phyloP scores from a whole-genome alignment of 108 stramenopile species.

The Cyclotella cryptica region DNA sequence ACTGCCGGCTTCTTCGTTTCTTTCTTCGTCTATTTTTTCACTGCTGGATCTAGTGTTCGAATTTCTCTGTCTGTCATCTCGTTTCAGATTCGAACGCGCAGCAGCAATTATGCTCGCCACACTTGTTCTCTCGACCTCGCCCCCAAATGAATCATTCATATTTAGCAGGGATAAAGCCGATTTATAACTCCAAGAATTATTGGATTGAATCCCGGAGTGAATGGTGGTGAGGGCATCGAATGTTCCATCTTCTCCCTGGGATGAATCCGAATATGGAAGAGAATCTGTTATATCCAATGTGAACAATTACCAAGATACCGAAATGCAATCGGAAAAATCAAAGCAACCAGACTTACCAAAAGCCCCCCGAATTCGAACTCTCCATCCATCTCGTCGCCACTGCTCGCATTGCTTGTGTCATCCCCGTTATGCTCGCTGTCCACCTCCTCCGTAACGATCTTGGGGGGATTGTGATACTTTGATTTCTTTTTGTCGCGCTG shows the following conservation, averaged over 20 bases:
- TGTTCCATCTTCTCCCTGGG: conserved; percentile 83
- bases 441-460: conserved; percentile 6
- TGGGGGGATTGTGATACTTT: background rate
- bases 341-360: conserved; percentile 52
- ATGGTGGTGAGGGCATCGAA: conserved; percentile 34
- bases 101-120: conserved; percentile 82
- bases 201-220: conserved; percentile 23
- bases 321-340: conserved; percentile 11
- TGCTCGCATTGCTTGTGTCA: conserved; percentile 23
- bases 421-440: conserved; percentile 1
- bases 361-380: conserved; percentile 84
- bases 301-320: background rate
- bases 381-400: conserved; percentile 63
- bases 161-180: conserved; percentile 73
- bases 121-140: conserved; percentile 65
- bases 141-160: conserved; percentile 46
- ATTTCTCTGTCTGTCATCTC: conserved; percentile 34
- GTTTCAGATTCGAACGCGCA: conserved; percentile 69
- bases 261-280: background rate
- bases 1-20: conserved; percentile 28
- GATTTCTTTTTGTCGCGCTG: conserved; percentile 5
- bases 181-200: conserved; percentile 84
- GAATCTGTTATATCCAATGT: background rate
- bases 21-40: conserved; percentile 45
- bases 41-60: background rate